Evolutionary conservation across 352 stramenopile species (phyloP).

Genomic region (Thalassiosira ordinaria): DNA sequence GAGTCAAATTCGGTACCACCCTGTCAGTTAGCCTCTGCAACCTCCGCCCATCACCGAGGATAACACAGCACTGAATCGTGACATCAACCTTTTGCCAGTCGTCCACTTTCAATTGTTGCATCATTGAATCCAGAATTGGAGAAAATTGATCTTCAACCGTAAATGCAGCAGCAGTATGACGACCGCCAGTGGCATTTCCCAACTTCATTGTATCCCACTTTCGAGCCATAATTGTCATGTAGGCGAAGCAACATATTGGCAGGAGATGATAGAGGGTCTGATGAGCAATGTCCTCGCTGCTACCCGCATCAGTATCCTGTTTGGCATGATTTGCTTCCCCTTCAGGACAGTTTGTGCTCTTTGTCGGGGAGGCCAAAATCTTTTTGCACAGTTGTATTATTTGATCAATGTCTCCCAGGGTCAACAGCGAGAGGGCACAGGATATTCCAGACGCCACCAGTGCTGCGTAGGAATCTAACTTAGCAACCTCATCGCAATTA

Average conservation of each 20-base stretch:
- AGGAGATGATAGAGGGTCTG: slow-evolving; percentile 23
- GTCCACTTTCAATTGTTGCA: not conserved
- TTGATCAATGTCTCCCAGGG: slow-evolving; percentile 41
- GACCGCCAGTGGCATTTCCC: slow-evolving; percentile 16
- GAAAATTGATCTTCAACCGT: slow-evolving; percentile 35
- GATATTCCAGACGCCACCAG: slow-evolving; percentile 22
- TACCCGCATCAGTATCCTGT: too few species aligned
- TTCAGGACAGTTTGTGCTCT: too few species aligned
- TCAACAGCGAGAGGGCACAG: slow-evolving; percentile 34
- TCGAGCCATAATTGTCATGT: slow-evolving; percentile 45
- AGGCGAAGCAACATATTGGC: slow-evolving; percentile 40
- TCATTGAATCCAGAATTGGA: slow-evolving; percentile 31
- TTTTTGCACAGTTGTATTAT: slow-evolving; percentile 33
- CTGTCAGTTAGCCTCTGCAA: slow-evolving; percentile 38
- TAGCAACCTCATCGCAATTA: not conserved
- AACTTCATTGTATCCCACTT: slow-evolving; percentile 59
- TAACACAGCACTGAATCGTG: slow-evolving; percentile 54
- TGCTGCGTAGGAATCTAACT: not conserved
- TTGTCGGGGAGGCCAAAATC: not conserved
- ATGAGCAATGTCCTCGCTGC: too few species aligned
- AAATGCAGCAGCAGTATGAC: slow-evolving; percentile 46
- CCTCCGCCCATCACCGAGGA: slow-evolving; percentile 45
- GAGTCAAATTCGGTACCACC: slow-evolving; percentile 27
- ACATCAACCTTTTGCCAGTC: slow-evolving; percentile 39
- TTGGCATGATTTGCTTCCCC: too few species aligned